phyloP scores from a whole-genome alignment of 1,284 basidiomycete genomes.

The Malassezia dermatis region DNA sequence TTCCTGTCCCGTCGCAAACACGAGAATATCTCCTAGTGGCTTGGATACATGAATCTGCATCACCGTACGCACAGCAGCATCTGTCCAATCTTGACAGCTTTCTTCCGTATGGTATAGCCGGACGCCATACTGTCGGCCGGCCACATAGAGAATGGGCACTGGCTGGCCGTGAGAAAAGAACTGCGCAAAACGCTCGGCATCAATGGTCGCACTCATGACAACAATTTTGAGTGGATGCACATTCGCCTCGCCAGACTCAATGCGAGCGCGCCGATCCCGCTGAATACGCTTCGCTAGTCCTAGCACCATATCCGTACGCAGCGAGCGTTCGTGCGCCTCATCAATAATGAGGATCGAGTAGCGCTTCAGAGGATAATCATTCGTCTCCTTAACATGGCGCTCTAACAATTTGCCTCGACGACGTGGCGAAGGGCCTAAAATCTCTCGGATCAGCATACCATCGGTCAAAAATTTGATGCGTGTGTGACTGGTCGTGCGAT shows the following conservation, averaged over 20 bases:
- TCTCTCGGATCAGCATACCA: constrained; percentile 86
- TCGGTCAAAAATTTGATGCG: constrained; percentile 91
- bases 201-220: constrained; percentile 93
- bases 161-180: constrained; percentile 60
- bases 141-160: constrained; percentile 75
- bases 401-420: not conserved
- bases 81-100: constrained; percentile 73
- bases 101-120: constrained; percentile 55
- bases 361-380: constrained; percentile 55
- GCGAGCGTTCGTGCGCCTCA: constrained; percentile 90
- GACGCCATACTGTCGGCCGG: constrained; percentile 88
- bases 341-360: constrained; percentile 89
- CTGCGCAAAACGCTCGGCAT: constrained; percentile 80
- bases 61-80: constrained; percentile 76
- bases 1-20: constrained; percentile 94
- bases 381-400: not conserved
- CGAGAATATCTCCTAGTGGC: constrained; percentile 74
- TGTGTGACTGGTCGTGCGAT: constrained; percentile 59
- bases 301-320: constrained; percentile 88
- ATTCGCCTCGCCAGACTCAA: constrained; percentile 41
- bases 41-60: constrained; percentile 77
- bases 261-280: constrained; percentile 31
- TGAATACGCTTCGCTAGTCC: constrained; percentile 64
- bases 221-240: constrained; percentile 64
- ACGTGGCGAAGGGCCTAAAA: constrained; percentile 53